phyloP scores from a whole-genome alignment of 2,329 filamentous ascomycete genomes.

The Microascus cirrosus region DNA sequence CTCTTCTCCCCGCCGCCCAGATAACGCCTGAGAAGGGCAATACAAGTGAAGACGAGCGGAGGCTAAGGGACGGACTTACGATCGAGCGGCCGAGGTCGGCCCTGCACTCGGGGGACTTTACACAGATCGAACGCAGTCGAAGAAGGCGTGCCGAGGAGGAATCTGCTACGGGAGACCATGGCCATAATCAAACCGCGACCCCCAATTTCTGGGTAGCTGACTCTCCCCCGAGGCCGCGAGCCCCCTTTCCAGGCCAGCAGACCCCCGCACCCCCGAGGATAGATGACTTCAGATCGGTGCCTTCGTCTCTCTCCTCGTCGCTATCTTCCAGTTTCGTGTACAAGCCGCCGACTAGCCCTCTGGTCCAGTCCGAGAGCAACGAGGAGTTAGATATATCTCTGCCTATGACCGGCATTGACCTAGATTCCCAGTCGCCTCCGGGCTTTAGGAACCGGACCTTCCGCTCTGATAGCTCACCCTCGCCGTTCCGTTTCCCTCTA shows the following conservation, averaged over 20 bases:
- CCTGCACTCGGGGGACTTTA: conserved; percentile 58
- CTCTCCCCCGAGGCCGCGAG: conserved; percentile 42
- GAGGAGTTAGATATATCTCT: conserved; percentile 38
- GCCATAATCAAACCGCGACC: not conserved
- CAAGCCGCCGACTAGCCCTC: conserved; percentile 80
- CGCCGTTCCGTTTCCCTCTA: not conserved
- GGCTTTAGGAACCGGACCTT: not conserved
- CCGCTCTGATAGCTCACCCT: not conserved
- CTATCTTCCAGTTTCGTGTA: conserved; percentile 72
- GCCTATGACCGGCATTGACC: conserved; percentile 2
- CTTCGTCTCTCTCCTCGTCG: conserved; percentile 59
- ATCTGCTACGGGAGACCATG: not conserved
- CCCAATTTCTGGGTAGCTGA: conserved; percentile 37
- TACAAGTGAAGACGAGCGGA: conserved; percentile 20
- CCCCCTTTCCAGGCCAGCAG: conserved; percentile 27
- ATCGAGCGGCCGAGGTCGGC: conserved; percentile 78
- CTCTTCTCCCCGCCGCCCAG: conserved; percentile 26
- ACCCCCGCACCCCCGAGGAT: conserved; percentile 11
- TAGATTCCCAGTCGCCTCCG: not conserved
- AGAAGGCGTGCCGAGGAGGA: not conserved
- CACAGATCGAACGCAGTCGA: conserved; percentile 12
- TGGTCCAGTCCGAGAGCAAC: conserved; percentile 82
- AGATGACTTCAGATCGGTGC: conserved; percentile 29
- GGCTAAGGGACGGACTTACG: conserved; percentile 42
- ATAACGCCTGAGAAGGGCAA: conserved; percentile 34